A percentile compares a stretch with the other conserved stretches of the same genome.
These are phyloP conservation scores for Morella rubra DNA, from an alignment of 306 rosid genomes.

Conservation along the genomic window DNA sequence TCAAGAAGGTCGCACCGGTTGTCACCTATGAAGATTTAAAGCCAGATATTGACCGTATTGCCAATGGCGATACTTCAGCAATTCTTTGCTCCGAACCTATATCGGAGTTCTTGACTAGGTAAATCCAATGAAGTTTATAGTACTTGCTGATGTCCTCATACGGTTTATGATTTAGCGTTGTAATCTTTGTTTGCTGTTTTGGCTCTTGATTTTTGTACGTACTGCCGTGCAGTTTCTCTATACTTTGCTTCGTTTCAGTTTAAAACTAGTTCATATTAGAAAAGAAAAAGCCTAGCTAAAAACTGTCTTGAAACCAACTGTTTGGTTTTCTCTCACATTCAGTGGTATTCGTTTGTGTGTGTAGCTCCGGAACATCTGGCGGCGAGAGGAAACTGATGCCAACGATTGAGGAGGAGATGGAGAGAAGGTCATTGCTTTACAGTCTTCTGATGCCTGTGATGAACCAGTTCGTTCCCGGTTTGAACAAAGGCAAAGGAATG, in stretches of 20 bases:
- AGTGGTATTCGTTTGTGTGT: not conserved
- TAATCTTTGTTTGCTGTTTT: not conserved
- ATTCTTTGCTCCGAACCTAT: slow-evolving; percentile 61
- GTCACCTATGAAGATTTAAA: slow-evolving; percentile 56
- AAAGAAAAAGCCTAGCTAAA: too few species aligned
- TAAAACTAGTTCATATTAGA: too few species aligned
- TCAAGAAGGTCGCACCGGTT: slow-evolving; percentile 54
- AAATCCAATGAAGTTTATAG: not conserved
- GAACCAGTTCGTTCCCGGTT: slow-evolving; percentile 45
- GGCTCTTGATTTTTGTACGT: not conserved
- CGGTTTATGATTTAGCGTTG: not conserved
- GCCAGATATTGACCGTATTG: slow-evolving; percentile 60
- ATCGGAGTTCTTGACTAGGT: slow-evolving; percentile 71
- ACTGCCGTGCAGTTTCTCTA: too few species aligned
- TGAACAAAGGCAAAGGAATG: slow-evolving; percentile 64
- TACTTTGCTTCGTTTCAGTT: too few species aligned
- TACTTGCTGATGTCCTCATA: not conserved
- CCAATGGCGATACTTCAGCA: slow-evolving; percentile 52
- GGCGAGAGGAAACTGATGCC: slow-evolving; percentile 73
- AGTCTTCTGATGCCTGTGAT: slow-evolving; percentile 57
- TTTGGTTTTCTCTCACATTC: not conserved
- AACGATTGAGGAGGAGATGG: slow-evolving; percentile 50
- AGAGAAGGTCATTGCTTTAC: slow-evolving; percentile 43
- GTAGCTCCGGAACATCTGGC: slow-evolving; percentile 61
- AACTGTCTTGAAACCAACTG: too few species aligned